Evolutionary conservation across 495 filamentous ascomycete genomes (phyloP), one percentile per base, ranked within the genome.

Genomic region (Penicillium egyptiacum): DNA sequence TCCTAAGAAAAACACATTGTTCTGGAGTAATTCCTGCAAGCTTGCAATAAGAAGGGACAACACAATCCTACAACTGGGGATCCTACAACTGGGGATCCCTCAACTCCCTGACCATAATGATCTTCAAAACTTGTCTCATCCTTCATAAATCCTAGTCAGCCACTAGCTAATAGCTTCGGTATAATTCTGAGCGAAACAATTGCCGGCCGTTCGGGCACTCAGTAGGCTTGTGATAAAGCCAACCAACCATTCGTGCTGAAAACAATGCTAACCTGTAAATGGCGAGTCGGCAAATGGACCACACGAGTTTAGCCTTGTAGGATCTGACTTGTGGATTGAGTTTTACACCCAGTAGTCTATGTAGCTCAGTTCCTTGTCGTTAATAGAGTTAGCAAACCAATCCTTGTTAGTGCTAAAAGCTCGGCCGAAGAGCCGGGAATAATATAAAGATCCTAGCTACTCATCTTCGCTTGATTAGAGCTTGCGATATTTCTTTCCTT

Each of bases 181-280:
- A 16, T 40, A 60, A 50, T 41, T 40, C 28, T 40, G 20, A 48
- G 52, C 57, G 57, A 60, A 51, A 40, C 57, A 60, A 23, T 55
- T 50, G 54, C 45, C 54, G 54, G 17, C 17, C 45, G 8, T 17
- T 42, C 9, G 20, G 25, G 17, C 47, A 41, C 14, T 37, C 54
- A 43, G 37, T 35, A 23, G 37, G 16, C 42, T 19, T 30, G 5
- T 10, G 19, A 16, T 9, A 14, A 26, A n/a, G 45, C 45, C 54
- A 28, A 28, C 10, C 23, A 43, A n/a, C 37, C 19, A 50, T 30
- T 41, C 22, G 10, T 20, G 3, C 25, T 50, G 9, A 50, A 50
- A 37, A 28, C 47, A 23, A 50, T 50, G 28, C 12, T 4, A 48
- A 28, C 46, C 25, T 10, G 16, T 26, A 17, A 20, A 22, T 6